Conservation (phyloP, 345 rosid species). For the Alliaria petiolata region DNA sequence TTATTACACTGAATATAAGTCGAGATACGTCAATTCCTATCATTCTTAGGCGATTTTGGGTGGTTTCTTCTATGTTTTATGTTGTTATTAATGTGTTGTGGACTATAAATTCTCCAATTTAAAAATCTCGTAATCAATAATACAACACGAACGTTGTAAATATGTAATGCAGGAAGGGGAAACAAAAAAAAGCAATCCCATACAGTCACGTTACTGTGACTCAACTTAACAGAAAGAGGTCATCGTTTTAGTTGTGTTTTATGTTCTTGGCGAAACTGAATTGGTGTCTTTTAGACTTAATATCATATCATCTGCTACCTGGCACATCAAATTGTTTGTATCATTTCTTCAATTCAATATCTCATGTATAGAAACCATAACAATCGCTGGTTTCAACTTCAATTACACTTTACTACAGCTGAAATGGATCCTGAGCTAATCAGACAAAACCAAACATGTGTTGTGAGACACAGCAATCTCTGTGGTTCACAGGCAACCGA, state of each 20-base stretch:
- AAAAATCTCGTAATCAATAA: too few relatives aligned
- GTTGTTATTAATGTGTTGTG: too few relatives aligned
- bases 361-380: too few relatives aligned
- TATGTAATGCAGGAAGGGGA: neutral
- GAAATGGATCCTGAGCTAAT: neutral
- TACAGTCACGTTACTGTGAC: neutral
- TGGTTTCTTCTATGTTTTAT: neutral
- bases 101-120: too few relatives aligned
- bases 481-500: neutral
- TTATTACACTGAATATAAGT: too few relatives aligned
- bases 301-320: too few relatives aligned
- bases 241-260: too few relatives aligned
- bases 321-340: neutral
- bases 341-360: too few relatives aligned
- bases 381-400: too few relatives aligned
- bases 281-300: too few relatives aligned
- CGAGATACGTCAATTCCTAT: neutral
- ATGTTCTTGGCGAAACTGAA: too few relatives aligned
- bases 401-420: slow-evolving; percentile 5
- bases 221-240: too few relatives aligned
- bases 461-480: neutral
- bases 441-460: neutral
- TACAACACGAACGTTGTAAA: neutral
- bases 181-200: neutral
- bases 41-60: neutral